phyloP scores from a whole-genome alignment of 1,139 yeast genomes.

The Debaryomycetaceae sp. region DNA sequence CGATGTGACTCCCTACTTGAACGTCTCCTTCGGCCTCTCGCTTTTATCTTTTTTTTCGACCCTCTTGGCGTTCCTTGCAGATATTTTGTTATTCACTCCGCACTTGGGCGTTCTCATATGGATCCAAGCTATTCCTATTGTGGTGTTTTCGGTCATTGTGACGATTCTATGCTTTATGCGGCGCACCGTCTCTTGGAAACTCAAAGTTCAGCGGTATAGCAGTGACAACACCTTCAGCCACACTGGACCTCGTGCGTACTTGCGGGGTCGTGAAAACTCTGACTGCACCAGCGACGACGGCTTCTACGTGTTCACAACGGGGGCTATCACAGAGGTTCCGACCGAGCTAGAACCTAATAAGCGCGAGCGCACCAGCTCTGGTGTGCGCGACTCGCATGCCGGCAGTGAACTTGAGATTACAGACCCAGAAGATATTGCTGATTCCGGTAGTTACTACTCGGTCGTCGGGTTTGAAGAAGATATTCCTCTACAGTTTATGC shows the following conservation, averaged over 20 bases:
- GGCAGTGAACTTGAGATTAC: background rate
- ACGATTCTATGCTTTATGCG: slow-evolving; percentile 32
- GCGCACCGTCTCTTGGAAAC: slow-evolving; percentile 27
- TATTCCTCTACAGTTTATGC: background rate
- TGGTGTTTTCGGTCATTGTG: slow-evolving; percentile 23
- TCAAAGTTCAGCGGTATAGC: slow-evolving; percentile 17
- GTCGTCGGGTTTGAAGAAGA: background rate
- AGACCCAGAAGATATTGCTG: background rate
- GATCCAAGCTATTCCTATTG: slow-evolving; percentile 32
- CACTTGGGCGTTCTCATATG: slow-evolving; percentile 32
- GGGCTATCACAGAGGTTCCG: slow-evolving; percentile 19
- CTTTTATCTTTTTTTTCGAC: slow-evolving; percentile 27
- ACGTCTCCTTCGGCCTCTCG: slow-evolving; percentile 23
- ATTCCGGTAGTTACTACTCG: background rate
- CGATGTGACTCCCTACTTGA: slow-evolving; percentile 20
- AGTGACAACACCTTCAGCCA: slow-evolving; percentile 35
- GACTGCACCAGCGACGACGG: slow-evolving; percentile 36
- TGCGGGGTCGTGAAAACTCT: slow-evolving; percentile 9
- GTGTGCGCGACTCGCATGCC: background rate
- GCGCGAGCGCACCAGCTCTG: background rate
- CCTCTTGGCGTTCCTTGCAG: slow-evolving; percentile 30
- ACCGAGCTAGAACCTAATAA: background rate
- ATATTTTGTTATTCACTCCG: slow-evolving; percentile 30
- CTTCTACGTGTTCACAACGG: slow-evolving; percentile 34
- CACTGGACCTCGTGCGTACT: slow-evolving; percentile 12